Conservation (phyloP, 345 rosid genomes). For the Arabis hirsuta region DNA sequence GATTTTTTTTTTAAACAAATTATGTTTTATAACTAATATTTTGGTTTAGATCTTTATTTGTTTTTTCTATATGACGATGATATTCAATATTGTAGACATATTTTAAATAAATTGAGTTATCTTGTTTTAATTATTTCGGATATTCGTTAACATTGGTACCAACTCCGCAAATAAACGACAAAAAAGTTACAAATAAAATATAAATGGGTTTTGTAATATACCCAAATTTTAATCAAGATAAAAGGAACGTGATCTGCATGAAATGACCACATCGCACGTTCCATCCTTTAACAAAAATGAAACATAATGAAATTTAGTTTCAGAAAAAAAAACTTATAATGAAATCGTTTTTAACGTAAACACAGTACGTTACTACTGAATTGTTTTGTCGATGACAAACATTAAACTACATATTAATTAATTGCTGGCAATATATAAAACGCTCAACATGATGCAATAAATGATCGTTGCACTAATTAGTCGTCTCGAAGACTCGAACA, state of each 20-base stretch:
- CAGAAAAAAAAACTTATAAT: no score
- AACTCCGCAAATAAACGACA: no score
- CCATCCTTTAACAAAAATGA: constrained; percentile 21
- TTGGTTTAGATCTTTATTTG: no score
- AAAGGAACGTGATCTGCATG: constrained; percentile 18
- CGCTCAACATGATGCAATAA: neutral
- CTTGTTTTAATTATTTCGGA: no score
- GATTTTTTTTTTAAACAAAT: no score
- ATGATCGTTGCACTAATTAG: neutral
- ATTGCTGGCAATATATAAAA: neutral
- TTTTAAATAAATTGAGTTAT: no score
- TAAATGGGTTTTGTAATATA: neutral
- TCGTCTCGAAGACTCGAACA: neutral
- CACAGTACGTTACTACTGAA: neutral
- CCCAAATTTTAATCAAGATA: no score
- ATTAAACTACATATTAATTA: constrained; percentile 2
- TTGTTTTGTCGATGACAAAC: neutral
- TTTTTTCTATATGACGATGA: no score
- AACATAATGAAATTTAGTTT: neutral
- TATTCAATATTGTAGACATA: no score
- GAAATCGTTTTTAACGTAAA: neutral
- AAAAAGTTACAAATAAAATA: no score
- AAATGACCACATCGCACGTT: constrained; percentile 21
- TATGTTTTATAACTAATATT: no score
- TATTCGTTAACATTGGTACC: no score